Base-by-base conservation (phyloP, 2,329 filamentous ascomycete genomes). In the Coleophoma crateriformis region DNA sequence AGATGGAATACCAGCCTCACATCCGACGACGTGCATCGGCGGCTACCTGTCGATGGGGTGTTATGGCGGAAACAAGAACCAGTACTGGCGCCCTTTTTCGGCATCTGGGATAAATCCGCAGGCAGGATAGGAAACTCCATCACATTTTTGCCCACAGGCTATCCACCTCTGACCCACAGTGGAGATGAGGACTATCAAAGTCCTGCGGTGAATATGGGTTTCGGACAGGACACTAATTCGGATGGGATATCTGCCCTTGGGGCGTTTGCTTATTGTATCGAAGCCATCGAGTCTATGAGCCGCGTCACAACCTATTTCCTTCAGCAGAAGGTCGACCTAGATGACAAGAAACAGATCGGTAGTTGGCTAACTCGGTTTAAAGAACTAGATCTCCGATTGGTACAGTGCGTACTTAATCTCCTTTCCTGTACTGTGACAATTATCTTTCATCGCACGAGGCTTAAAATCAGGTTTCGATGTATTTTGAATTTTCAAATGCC, bases 311-410 rank as follows among this genome's bases (percentile, higher is more conserved):
- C 65, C 0, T 74, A 69, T 50, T 76, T 76, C 43, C 60, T 75
- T 0, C 71, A 71, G 42, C 71, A 74, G 46, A 60, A 61, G 8
- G 64, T 75, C 32, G 64, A 75, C 48, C 62, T 70, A 10, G 53
- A 58, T 4, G 64, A 71, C 47, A 61, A 65, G 0, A 65, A 70
- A 4, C 66, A 73, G 35, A 64, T 73, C n/a, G 61, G 67, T 4
- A 64, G 65, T 35, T 75, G 69, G 73, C 59, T 75, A 3, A 72
- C 67, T 5, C 58, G 72, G 7, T 76, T 76, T 59, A 76, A 76
- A 35, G 71, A 75, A 50, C 55, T 76, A 2, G 73, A 76, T 51
- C 53, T 75, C 0, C 67, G 71, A 0, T 61, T 75, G 0, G 69
- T 75, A 1, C 69, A 71, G 53, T 72, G 63, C 51, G 66, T 54